Base-by-base conservation (phyloP, 1,284 basidiomycete species). In the Ganoderma multipileum region DNA sequence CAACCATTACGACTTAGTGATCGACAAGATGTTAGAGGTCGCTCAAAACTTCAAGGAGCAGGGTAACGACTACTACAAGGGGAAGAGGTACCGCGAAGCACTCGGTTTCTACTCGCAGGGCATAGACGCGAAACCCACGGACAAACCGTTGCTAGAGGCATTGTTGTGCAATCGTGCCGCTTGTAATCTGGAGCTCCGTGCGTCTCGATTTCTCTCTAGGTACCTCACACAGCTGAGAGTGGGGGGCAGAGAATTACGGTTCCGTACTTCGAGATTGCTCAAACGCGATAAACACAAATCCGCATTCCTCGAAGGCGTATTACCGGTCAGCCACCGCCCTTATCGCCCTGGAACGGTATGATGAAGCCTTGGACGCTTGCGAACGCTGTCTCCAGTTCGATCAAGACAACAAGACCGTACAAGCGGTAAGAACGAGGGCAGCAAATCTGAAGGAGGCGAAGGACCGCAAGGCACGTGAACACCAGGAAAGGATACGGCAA, bases 21-120 rank as follows among this genome's bases (percentile, higher is more conserved):
- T 60, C 23, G 20, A 58, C 55, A 16, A 41, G 23, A 3, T 5
- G 28, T 20, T 74, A 97, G 97, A 99, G 80, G 86, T 95, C 73
- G 95, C 97, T 0, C 84, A 89, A 71, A 97, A 95, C 79, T 98
- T 98, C 82, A 98, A 98, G 80, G 89, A 94, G 65, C 95, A 98
- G 79, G 97, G 96, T 2, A 98, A 98, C 79, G 95, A 96, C 67
- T 96, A 98, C 76, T 98, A 95, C 82, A 91, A 90, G 71, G 92
- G 91, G 28, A 95, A 94, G 78, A 88, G 95, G 60, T 95, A 90
- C 80, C 87, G 92, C 38, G 97, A 99, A 79, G 97, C 97, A 1
- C 73, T 92, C 12, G 89, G 90, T 0, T 98, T 99, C 78, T 99
- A 99, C 80, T 91, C 92, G 0, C 94, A 97, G 77, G 97, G 93